Conservation (phyloP, 805 yeast genomes). For the Wickerhamiella dianesei region DNA sequence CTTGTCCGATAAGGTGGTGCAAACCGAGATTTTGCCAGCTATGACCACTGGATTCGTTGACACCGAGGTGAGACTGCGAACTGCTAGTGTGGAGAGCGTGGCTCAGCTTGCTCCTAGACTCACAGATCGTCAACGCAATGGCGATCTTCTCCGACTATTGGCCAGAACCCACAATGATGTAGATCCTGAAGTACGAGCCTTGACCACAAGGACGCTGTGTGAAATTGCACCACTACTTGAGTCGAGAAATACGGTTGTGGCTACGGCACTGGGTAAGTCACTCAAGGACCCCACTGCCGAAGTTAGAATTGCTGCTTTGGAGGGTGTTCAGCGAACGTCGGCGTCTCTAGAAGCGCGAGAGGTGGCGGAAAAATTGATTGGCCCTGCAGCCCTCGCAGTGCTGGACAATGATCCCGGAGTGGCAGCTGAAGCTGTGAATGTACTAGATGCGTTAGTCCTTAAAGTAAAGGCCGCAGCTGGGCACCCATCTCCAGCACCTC, state of each 20-base stretch:
- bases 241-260: constrained; percentile 56
- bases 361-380: constrained; percentile 65
- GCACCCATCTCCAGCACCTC: constrained; percentile 17
- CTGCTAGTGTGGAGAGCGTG: constrained; percentile 61
- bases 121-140: constrained; percentile 68
- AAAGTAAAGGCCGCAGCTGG: constrained; percentile 38
- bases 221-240: constrained; percentile 50
- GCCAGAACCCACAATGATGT: constrained; percentile 76
- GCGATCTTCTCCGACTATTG: constrained; percentile 63
- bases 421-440: constrained; percentile 53
- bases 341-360: constrained; percentile 60
- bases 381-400: constrained; percentile 72
- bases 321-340: constrained; percentile 53
- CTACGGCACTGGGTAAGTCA: constrained; percentile 77
- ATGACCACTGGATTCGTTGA: constrained; percentile 77
- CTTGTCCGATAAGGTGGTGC: constrained; percentile 48
- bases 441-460: constrained; percentile 48
- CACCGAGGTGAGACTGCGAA: constrained; percentile 65
- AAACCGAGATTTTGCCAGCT: constrained; percentile 52
- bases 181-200: constrained; percentile 62
- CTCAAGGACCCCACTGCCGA: constrained; percentile 67
- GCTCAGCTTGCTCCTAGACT: constrained; percentile 46
- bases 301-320: constrained; percentile 60
- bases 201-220: constrained; percentile 57
- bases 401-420: constrained; percentile 62